Evolutionary conservation across 2,329 filamentous ascomycete species (phyloP).

Genomic region (Ceratocystis papillata): DNA sequence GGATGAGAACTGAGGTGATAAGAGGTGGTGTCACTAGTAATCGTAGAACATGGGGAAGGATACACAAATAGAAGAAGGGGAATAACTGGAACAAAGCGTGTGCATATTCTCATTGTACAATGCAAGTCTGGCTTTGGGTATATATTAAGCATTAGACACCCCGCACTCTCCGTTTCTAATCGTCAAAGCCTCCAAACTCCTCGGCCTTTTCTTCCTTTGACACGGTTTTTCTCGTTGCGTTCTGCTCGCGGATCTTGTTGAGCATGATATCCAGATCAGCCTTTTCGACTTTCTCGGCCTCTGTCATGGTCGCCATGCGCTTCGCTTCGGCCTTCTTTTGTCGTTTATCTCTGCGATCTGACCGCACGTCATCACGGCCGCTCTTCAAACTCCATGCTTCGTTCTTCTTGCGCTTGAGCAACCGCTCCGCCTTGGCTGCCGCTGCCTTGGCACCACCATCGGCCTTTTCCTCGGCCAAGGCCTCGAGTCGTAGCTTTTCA

Average conservation of each 20-base stretch:
- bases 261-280: constrained; percentile 55
- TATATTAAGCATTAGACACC: constrained; percentile 4
- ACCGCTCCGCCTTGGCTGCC: constrained; percentile 33
- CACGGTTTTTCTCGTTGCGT: constrained; percentile 34
- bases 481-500: constrained; percentile 53
- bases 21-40: not conserved
- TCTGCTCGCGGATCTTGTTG: constrained; percentile 50
- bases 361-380: constrained; percentile 53
- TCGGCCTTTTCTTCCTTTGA: constrained; percentile 34
- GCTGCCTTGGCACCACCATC: constrained; percentile 34
- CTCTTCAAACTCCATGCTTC: constrained; percentile 63
- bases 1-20: not conserved
- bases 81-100: not conserved
- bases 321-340: constrained; percentile 54
- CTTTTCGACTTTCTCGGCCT: constrained; percentile 54
- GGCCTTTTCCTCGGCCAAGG: constrained; percentile 41
- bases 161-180: constrained; percentile 28
- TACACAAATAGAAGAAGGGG: not conserved
- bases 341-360: constrained; percentile 53
- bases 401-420: constrained; percentile 49
- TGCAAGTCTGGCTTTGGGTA: constrained; percentile 9
- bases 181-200: constrained; percentile 51
- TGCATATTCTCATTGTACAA: not conserved
- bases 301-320: constrained; percentile 54
- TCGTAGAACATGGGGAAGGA: not conserved